A percentile compares a stretch with the other conserved stretches of the same genome.
Conservation (phyloP, 2,329 filamentous ascomycete species). For the Ophiostoma montium region DNA sequence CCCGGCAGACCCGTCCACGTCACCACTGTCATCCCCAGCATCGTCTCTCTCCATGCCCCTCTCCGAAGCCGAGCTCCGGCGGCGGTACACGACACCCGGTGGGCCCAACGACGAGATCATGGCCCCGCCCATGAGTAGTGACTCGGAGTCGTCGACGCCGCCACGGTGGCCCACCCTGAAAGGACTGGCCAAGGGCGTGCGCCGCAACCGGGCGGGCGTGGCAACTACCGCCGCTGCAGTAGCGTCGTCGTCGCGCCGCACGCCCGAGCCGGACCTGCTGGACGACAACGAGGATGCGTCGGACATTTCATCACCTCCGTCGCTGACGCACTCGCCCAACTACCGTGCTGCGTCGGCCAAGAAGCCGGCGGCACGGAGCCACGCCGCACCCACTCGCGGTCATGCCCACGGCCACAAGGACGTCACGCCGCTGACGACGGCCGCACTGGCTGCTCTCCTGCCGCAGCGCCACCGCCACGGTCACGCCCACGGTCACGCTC, state of each 20-base stretch:
- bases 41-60: slow-evolving; percentile 19
- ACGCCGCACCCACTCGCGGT: neutral
- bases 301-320: slow-evolving; percentile 48
- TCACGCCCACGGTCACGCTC: slow-evolving; percentile 7
- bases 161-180: slow-evolving; percentile 39
- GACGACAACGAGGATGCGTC: slow-evolving; percentile 29
- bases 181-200: slow-evolving; percentile 29
- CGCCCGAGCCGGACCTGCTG: slow-evolving; percentile 25
- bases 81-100: slow-evolving; percentile 26
- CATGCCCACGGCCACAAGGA: neutral
- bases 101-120: slow-evolving; percentile 25
- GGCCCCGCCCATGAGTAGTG: slow-evolving; percentile 42
- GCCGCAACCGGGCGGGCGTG: slow-evolving; percentile 19
- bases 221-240: slow-evolving; percentile 10
- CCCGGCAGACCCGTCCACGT: neutral
- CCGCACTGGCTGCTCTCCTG: slow-evolving; percentile 38
- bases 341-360: slow-evolving; percentile 16
- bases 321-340: slow-evolving; percentile 53
- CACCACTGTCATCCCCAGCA: neutral
- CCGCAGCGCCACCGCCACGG: slow-evolving; percentile 35
- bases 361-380: slow-evolving; percentile 7
- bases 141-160: slow-evolving; percentile 28
- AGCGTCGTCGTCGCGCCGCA: slow-evolving; percentile 23
- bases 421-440: slow-evolving; percentile 30
- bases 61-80: slow-evolving; percentile 10